These are phyloP conservation scores for Hymenotorrendiella dingleyae DNA, from an alignment of 2,329 filamentous ascomycete species.

Conservation along the genomic window DNA sequence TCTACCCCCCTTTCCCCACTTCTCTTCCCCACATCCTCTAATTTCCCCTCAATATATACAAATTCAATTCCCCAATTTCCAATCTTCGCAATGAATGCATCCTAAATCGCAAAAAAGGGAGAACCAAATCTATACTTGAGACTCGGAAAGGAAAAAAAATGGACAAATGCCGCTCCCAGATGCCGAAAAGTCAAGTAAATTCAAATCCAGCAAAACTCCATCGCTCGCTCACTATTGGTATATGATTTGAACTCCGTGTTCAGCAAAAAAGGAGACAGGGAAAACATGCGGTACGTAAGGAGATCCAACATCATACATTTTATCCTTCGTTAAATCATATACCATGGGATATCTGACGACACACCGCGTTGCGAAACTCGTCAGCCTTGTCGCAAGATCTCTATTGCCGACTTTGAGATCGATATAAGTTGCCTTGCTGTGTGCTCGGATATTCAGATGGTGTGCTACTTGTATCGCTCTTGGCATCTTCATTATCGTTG, in stretches of 20 bases:
- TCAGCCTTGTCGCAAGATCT: background rate
- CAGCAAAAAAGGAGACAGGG: background rate
- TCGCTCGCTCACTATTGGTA: background rate
- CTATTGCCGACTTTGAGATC: too few species aligned
- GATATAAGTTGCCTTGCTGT: constrained; percentile 33
- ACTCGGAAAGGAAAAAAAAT: too few species aligned
- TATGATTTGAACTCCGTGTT: background rate
- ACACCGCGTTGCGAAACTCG: constrained; percentile 4
- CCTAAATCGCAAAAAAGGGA: too few species aligned
- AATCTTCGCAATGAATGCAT: too few species aligned
- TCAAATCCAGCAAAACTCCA: too few species aligned
- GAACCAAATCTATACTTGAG: too few species aligned
- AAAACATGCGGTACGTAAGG: background rate
- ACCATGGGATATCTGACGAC: constrained; percentile 19
- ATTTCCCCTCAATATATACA: too few species aligned
- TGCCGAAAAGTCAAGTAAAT: too few species aligned
- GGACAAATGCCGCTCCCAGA: too few species aligned
- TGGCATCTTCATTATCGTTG: constrained; percentile 19
- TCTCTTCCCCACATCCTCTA: too few species aligned
- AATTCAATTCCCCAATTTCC: too few species aligned
- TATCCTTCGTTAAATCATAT: background rate
- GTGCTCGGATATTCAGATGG: constrained; percentile 53
- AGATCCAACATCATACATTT: constrained; percentile 2
- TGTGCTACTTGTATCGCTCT: constrained; percentile 41
- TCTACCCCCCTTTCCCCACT: too few species aligned